These are phyloP conservation scores for Moesziomyces antarcticus DNA, from an alignment of 1,284 basidiomycete genomes.

Conservation along the genomic window DNA sequence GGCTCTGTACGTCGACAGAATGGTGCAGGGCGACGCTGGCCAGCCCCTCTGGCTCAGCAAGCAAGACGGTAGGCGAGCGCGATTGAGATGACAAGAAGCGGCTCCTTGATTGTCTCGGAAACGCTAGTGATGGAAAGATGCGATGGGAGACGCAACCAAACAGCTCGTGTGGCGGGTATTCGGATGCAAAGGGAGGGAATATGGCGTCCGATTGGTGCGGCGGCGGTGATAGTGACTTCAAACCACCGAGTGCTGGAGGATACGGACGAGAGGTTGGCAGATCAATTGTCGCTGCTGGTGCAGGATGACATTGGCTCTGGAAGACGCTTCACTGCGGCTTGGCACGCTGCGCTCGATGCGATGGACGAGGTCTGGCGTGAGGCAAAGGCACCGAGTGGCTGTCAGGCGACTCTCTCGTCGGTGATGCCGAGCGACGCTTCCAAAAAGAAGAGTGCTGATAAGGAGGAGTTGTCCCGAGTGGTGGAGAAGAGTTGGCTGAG, in stretches of 20 bases:
- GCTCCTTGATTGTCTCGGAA: not conserved
- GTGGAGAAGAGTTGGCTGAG: not conserved
- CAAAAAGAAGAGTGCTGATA: too few species aligned
- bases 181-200: not conserved
- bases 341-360: not conserved
- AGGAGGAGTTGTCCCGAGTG: too few species aligned
- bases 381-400: too few species aligned
- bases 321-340: not conserved
- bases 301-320: not conserved
- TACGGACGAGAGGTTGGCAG: not conserved
- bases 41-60: constrained; percentile 38
- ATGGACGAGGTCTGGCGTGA: not conserved
- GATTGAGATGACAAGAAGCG: not conserved
- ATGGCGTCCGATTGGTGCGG: not conserved
- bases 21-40: constrained; percentile 33
- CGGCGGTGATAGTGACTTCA: too few species aligned
- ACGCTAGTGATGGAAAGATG: not conserved
- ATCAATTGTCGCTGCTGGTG: not conserved
- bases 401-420: too few species aligned
- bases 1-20: constrained; percentile 29
- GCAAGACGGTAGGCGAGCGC: too few species aligned
- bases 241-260: not conserved
- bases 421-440: too few species aligned
- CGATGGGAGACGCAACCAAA: too few species aligned
- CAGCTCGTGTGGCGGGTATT: not conserved